phyloP scores from a whole-genome alignment of 495 filamentous ascomycete species.

The Podospora australis region DNA sequence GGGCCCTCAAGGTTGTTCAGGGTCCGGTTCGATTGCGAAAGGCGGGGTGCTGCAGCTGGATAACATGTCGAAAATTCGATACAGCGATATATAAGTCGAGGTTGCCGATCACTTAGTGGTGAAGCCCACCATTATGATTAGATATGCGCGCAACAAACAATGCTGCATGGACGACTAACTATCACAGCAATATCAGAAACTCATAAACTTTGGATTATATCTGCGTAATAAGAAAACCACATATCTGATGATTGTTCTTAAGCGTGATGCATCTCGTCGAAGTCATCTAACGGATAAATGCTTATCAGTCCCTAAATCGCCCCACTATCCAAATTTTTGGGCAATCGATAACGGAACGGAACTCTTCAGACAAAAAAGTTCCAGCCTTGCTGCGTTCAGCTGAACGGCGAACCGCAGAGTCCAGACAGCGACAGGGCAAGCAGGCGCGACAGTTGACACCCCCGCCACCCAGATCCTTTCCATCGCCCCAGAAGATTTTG shows the following conservation, averaged over 20 bases:
- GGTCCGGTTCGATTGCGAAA: background rate
- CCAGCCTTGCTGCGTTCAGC: too few species aligned
- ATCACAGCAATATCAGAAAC: too few species aligned
- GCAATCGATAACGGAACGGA: background rate
- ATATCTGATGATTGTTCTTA: too few species aligned
- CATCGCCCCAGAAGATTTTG: too few species aligned
- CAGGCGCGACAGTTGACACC: background rate
- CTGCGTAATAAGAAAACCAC: too few species aligned
- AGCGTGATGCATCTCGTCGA: too few species aligned
- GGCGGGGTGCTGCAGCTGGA: too few species aligned
- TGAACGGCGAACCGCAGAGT: background rate
- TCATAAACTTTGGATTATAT: too few species aligned
- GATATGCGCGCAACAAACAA: too few species aligned
- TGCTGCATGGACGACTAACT: too few species aligned
- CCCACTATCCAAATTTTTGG: background rate
- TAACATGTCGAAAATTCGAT: background rate
- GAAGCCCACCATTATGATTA: too few species aligned
- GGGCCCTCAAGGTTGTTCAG: background rate
- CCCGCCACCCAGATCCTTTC: background rate
- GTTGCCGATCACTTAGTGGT: too few species aligned
- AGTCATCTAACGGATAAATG: background rate
- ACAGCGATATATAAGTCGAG: background rate
- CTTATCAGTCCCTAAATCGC: background rate
- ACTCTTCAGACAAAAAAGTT: background rate
- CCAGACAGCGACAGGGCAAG: background rate